These are phyloP conservation scores for Rhynchosporium secalis DNA, from an alignment of 2,329 filamentous ascomycete species.

Conservation along the genomic window DNA sequence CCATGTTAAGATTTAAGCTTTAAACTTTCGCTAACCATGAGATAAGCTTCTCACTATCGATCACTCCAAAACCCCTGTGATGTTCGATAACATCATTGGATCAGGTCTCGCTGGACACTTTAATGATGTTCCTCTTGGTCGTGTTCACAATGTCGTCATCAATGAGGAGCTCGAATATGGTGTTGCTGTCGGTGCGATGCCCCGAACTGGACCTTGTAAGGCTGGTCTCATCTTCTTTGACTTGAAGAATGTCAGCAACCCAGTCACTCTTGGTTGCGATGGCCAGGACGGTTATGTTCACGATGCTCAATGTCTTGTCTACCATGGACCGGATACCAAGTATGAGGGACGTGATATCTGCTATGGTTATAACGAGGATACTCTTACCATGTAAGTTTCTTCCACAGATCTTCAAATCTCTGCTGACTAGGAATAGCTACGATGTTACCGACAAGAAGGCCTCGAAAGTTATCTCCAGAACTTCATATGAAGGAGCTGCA, in stretches of 20 bases:
- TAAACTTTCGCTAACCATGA: not conserved
- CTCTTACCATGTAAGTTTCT: constrained; percentile 30
- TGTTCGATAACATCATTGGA: constrained; percentile 41
- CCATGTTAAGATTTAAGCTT: not conserved
- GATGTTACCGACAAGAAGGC: constrained; percentile 44
- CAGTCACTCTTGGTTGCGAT: constrained; percentile 49
- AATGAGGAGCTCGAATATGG: constrained; percentile 41
- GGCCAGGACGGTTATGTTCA: constrained; percentile 44
- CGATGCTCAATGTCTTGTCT: constrained; percentile 44
- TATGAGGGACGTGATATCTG: constrained; percentile 30
- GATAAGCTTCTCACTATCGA: constrained; percentile 42
- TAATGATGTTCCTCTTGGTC: constrained; percentile 42
- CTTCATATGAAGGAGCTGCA: constrained; percentile 49
- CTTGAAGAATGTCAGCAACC: constrained; percentile 48
- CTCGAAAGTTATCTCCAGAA: constrained; percentile 48
- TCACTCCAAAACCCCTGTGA: constrained; percentile 42
- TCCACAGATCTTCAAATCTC: too few relatives aligned
- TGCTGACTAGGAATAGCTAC: constrained; percentile 40
- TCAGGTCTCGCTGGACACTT: constrained; percentile 34
- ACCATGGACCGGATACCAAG: constrained; percentile 30
- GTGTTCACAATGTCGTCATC: constrained; percentile 46
- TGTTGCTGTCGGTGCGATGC: constrained; percentile 43
- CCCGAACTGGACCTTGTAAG: constrained; percentile 43
- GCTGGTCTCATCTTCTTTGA: constrained; percentile 54
- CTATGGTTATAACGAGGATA: constrained; percentile 39